A percentile compares a stretch with the other conserved stretches of the same genome.
Evolutionary conservation across 2,329 filamentous ascomycete genomes (phyloP).

Genomic region (Xylariales sp.): DNA sequence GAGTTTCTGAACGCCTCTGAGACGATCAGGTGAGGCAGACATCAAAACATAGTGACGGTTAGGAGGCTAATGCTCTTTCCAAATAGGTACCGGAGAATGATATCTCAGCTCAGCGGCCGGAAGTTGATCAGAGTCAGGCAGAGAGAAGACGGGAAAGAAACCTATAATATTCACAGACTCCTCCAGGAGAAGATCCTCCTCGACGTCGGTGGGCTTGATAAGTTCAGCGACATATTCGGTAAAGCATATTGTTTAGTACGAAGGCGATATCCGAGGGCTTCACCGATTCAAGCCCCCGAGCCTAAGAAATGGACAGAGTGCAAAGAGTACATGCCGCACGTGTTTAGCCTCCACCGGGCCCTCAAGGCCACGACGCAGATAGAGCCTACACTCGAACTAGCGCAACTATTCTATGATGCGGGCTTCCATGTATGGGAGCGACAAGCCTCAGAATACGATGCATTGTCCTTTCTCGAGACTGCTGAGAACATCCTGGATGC

Average conservation of each 20-base stretch:
- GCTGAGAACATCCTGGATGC: constrained; percentile 13
- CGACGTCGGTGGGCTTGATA: constrained; percentile 15
- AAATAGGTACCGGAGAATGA: constrained; percentile 17
- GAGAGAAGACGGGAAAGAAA: constrained; percentile 5
- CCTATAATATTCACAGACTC: constrained; percentile 16
- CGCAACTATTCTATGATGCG: constrained; percentile 15
- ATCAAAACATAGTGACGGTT: too few species aligned
- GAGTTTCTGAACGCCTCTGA: constrained; percentile 13
- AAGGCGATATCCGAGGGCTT: constrained; percentile 9
- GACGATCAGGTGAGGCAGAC: constrained; percentile 9
- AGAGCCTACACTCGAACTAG: constrained; percentile 9
- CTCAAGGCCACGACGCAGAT: constrained; percentile 5
- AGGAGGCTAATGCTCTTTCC: too few species aligned
- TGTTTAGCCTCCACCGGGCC: constrained; percentile 11
- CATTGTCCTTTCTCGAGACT: constrained; percentile 11
- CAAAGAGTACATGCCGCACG: constrained; percentile 15
- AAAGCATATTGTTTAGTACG: constrained; percentile 13
- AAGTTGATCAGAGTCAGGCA: constrained; percentile 14
- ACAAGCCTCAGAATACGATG: constrained; percentile 9
- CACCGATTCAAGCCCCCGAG: constrained; percentile 10
- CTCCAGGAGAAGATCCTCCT: constrained; percentile 16
- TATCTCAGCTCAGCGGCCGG: constrained; percentile 10
- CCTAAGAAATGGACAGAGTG: constrained; percentile 8
- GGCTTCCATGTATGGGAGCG: constrained; percentile 15
- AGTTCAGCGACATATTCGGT: constrained; percentile 13